Conservation (phyloP, 345 rosid genomes). For the Gossypium ekmanianum region DNA sequence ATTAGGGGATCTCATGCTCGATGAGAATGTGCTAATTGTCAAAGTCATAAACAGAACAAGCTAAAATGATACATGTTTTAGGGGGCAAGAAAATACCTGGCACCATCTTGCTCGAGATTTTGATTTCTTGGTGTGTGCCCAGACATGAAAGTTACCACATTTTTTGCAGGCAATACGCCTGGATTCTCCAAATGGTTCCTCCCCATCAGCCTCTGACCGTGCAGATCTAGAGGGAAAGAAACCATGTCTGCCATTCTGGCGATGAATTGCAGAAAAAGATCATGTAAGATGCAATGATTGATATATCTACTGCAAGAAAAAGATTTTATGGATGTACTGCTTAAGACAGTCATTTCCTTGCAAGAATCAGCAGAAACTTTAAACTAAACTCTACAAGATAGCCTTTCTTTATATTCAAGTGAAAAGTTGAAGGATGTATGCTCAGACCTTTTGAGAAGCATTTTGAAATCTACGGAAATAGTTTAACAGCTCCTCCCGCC, state of each 20-base stretch:
- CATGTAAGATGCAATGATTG: conserved; percentile 14
- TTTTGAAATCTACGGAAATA: conserved; percentile 73
- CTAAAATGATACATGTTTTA: neutral
- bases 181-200: conserved; percentile 67
- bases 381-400: neutral
- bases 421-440: neutral
- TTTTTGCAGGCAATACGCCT: conserved; percentile 87
- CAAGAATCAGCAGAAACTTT: neutral
- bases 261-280: conserved; percentile 23
- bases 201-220: conserved; percentile 52
- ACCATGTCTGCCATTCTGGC: conserved; percentile 53
- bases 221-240: conserved; percentile 61
- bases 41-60: neutral
- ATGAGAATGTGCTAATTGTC: neutral
- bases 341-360: neutral
- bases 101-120: conserved; percentile 98
- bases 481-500: conserved; percentile 83
- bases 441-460: conserved; percentile 69
- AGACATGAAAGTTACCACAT: conserved; percentile 70
- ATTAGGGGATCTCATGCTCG: conserved; percentile 16
- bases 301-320: neutral
- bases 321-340: neutral
- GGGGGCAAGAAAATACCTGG: conserved; percentile 57
- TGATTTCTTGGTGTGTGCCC: conserved; percentile 67
- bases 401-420: neutral